Conservation (phyloP, 768 basidiomycete species). For the Cyclocybe cylindracea region DNA sequence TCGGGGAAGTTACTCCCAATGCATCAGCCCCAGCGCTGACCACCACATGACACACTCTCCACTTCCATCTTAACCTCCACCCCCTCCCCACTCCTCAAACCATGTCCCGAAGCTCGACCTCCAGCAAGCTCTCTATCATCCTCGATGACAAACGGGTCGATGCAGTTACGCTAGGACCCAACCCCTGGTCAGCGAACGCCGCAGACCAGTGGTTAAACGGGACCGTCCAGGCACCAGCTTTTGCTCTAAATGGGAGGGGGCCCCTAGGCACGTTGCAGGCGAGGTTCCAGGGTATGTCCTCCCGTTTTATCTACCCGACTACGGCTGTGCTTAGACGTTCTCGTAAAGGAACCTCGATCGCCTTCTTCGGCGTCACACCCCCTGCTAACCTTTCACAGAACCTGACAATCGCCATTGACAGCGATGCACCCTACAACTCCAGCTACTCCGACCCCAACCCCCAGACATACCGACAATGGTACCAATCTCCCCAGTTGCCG, state of each 20-base stretch:
- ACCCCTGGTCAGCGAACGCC: constrained; percentile 11
- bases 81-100: no score
- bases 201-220: constrained; percentile 21
- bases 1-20: no score
- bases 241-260: constrained; percentile 7
- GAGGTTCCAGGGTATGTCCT: constrained; percentile 17
- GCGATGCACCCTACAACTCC: constrained; percentile 13
- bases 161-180: constrained; percentile 12
- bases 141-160: constrained; percentile 18
- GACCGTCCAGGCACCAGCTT: constrained; percentile 12
- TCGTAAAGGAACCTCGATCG: constrained; percentile 22
- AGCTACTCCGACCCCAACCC: constrained; percentile 25
- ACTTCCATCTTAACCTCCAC: no score
- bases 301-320: not conserved
- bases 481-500: constrained; percentile 21
- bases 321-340: not conserved
- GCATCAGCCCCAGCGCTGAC: no score
- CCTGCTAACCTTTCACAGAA: constrained; percentile 13
- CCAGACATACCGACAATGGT: constrained; percentile 27
- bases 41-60: no score
- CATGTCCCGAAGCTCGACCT: not conserved
- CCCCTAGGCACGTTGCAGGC: constrained; percentile 12
- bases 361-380: constrained; percentile 25
- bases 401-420: constrained; percentile 23
- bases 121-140: constrained; percentile 10